A percentile compares a stretch with the other conserved stretches of the same genome.
phyloP scores from a whole-genome alignment of 2,329 filamentous ascomycete species.

The Cytospora piceicola region DNA sequence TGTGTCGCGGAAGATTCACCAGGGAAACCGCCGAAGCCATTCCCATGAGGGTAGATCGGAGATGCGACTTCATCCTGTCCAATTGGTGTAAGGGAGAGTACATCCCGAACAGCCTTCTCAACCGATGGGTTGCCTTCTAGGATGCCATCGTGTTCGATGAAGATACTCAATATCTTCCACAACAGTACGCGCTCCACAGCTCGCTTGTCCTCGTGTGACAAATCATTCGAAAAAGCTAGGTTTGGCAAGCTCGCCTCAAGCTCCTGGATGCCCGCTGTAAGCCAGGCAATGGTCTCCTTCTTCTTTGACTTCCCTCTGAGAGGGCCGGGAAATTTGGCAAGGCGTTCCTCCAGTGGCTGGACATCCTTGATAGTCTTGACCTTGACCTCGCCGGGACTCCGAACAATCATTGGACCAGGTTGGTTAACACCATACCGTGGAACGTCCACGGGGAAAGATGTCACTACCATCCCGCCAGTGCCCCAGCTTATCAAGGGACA shows the following conservation, averaged over 20 bases:
- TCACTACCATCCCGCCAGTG: constrained; percentile 79
- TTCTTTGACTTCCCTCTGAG: constrained; percentile 91
- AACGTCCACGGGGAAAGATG: constrained; percentile 85
- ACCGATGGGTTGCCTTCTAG: constrained; percentile 74
- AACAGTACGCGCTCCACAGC: constrained; percentile 79
- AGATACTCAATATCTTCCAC: constrained; percentile 81
- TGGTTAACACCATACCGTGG: constrained; percentile 82
- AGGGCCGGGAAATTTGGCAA: constrained; percentile 86
- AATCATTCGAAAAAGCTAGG: constrained; percentile 52
- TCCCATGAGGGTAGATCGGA: constrained; percentile 33
- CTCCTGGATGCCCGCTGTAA: constrained; percentile 73
- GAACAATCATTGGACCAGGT: constrained; percentile 75
- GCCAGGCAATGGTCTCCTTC: constrained; percentile 86
- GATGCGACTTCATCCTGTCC: constrained; percentile 35
- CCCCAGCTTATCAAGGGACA: constrained; percentile 86
- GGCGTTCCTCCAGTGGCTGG: constrained; percentile 69
- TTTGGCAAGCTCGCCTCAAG: constrained; percentile 66
- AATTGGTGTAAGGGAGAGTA: constrained; percentile 67
- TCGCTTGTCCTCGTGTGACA: constrained; percentile 68
- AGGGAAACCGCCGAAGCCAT: constrained; percentile 29
- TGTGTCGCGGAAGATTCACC: constrained; percentile 35
- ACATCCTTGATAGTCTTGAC: constrained; percentile 76
- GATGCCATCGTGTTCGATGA: constrained; percentile 84
- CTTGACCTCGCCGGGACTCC: constrained; percentile 80
- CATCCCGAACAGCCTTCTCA: constrained; percentile 73